Percentiles rank a stretch among this genome's conserved stretches.
Evolutionary conservation across 768 basidiomycete species (phyloP).

Genomic region (Tremella fuciformis): DNA sequence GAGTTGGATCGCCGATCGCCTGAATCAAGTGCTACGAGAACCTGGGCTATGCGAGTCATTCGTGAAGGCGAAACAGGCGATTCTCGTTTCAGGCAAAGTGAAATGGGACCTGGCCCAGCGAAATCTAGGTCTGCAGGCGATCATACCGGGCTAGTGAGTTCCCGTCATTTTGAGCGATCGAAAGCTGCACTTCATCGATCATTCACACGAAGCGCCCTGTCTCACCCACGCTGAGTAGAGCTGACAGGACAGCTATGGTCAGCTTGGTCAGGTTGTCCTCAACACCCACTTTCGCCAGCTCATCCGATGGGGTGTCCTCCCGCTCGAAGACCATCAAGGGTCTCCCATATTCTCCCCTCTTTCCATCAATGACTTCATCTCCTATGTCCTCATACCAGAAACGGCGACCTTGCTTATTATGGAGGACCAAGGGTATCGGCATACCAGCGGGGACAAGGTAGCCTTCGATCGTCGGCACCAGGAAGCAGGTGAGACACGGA

Average conservation of each 20-base stretch:
- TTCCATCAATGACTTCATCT: conserved; percentile 70
- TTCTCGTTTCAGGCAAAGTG: background rate
- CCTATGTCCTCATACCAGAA: conserved; percentile 86
- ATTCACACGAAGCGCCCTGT: background rate
- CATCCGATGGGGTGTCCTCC: conserved; percentile 20
- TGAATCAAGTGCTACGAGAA: background rate
- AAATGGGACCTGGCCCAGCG: background rate
- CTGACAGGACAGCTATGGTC: conserved; percentile 34
- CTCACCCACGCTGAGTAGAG: background rate
- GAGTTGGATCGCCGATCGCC: conserved; percentile 16
- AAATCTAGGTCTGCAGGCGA: background rate
- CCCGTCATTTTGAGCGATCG: background rate
- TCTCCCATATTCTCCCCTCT: conserved; percentile 54
- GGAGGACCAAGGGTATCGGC: conserved; percentile 59
- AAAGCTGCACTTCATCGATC: background rate
- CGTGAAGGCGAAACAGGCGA: background rate
- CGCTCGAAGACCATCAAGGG: conserved; percentile 3
- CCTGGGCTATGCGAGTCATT: background rate
- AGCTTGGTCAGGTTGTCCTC: conserved; percentile 29
- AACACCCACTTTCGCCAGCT: conserved; percentile 24
- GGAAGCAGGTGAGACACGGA: background rate
- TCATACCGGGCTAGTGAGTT: conserved; percentile 12
- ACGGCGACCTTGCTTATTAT: conserved; percentile 76
- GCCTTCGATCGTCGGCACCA: background rate
- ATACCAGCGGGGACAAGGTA: background rate